phyloP scores from a whole-genome alignment of 768 basidiomycete genomes.

The Suillus subluteus region DNA sequence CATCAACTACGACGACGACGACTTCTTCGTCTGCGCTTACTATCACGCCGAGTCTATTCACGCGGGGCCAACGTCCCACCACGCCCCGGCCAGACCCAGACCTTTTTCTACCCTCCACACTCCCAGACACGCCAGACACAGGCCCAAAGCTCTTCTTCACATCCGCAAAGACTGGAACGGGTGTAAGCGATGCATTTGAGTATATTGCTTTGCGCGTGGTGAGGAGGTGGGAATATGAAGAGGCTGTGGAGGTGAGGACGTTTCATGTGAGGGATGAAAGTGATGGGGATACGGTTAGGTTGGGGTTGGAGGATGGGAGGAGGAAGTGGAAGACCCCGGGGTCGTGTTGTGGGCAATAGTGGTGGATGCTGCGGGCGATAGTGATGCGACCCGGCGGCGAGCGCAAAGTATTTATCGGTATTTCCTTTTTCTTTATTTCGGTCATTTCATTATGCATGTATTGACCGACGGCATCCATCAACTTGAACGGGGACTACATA shows the following conservation, averaged over 20 bases:
- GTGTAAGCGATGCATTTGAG: constrained; percentile 74
- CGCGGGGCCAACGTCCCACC: constrained; percentile 35
- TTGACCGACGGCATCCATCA: background rate
- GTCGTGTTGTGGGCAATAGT: constrained; percentile 25
- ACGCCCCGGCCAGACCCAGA: constrained; percentile 14
- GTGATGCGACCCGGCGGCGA: too few species aligned
- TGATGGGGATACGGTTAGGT: constrained; percentile 39
- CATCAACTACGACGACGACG: constrained; percentile 20
- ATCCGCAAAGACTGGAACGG: constrained; percentile 78
- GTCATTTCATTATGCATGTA: background rate
- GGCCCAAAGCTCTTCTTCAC: constrained; percentile 74
- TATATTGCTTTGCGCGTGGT: constrained; percentile 71
- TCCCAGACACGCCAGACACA: constrained; percentile 40
- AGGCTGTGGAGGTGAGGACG: constrained; percentile 50
- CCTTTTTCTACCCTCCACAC: background rate
- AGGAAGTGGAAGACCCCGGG: constrained; percentile 14
- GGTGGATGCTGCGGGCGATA: background rate
- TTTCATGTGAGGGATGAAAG: constrained; percentile 44
- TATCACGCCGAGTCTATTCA: constrained; percentile 64
- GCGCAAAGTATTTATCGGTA: background rate
- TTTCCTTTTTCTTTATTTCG: background rate
- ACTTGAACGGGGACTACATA: background rate
- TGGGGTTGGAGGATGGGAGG: constrained; percentile 28
- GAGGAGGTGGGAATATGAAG: constrained; percentile 68
- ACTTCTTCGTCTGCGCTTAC: constrained; percentile 55